These are phyloP conservation scores for Murraya paniculata DNA, from an alignment of 345 rosid genomes.

Conservation along the genomic window DNA sequence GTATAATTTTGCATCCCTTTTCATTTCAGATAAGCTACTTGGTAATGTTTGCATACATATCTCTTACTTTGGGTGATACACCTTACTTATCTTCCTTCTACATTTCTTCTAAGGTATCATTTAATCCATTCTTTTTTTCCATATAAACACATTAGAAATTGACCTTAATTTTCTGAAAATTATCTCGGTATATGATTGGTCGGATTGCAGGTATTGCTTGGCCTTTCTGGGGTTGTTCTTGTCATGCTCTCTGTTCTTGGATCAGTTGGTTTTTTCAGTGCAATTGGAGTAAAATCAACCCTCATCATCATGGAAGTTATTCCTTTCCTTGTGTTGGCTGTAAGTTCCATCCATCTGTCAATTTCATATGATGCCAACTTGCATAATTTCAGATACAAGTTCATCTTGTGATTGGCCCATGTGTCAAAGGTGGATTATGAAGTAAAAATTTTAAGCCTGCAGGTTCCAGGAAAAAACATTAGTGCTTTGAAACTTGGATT, in stretches of 20 bases:
- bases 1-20: neutral
- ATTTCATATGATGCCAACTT: neutral
- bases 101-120: slow-evolving; percentile 81
- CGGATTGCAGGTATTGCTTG: slow-evolving; percentile 71
- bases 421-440: neutral
- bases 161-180: neutral
- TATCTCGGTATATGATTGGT: neutral
- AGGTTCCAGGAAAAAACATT: neutral
- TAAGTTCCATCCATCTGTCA: slow-evolving; percentile 38
- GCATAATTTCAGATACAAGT: neutral
- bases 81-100: slow-evolving; percentile 55
- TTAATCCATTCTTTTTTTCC: neutral
- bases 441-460: neutral
- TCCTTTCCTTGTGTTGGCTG: slow-evolving; percentile 95
- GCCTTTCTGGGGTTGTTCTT: slow-evolving; percentile 90
- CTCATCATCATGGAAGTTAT: slow-evolving; percentile 98
- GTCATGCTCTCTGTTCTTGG: slow-evolving; percentile 97
- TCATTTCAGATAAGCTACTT: slow-evolving; percentile 76
- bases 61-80: slow-evolving; percentile 82
- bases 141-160: neutral
- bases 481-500: neutral
- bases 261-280: slow-evolving; percentile 89
- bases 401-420: neutral
- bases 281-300: slow-evolving; percentile 86
- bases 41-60: slow-evolving; percentile 92